Evolutionary conservation across 495 filamentous ascomycete species (phyloP).

Genomic region (Evansstolkia leycettana): DNA sequence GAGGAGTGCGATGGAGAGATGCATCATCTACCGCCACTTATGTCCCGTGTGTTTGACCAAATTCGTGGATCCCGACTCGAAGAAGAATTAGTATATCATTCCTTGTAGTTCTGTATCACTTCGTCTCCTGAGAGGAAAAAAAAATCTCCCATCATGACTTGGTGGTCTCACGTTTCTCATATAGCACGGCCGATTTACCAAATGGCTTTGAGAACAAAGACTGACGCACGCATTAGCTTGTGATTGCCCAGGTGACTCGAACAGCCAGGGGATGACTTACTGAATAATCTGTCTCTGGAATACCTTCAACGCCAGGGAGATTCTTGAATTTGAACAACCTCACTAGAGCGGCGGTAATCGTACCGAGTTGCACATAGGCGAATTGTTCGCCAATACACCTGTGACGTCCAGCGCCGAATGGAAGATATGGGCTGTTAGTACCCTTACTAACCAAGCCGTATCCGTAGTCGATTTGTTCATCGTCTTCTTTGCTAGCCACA

Average conservation of each 20-base stretch:
- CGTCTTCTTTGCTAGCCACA: slow-evolving; percentile 18
- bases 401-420: slow-evolving; percentile 44
- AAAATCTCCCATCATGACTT: slow-evolving; percentile 17
- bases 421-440: slow-evolving; percentile 41
- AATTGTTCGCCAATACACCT: slow-evolving; percentile 47
- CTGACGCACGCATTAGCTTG: slow-evolving; percentile 11
- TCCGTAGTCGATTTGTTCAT: slow-evolving; percentile 36
- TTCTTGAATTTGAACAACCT: slow-evolving; percentile 31
- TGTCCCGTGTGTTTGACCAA: too few relatives aligned
- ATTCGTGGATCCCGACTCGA: too few relatives aligned
- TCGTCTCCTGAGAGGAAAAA: not conserved
- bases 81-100: not conserved
- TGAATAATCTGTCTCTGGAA: slow-evolving; percentile 40
- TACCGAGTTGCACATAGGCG: slow-evolving; percentile 39
- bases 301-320: slow-evolving; percentile 12
- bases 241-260: not conserved
- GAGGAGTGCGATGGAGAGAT: slow-evolving; percentile 14
- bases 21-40: too few relatives aligned
- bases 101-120: too few relatives aligned
- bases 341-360: slow-evolving; percentile 35
- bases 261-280: slow-evolving; percentile 13
- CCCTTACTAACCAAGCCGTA: slow-evolving; percentile 38
- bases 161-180: slow-evolving; percentile 23
- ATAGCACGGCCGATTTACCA: slow-evolving; percentile 29
- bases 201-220: slow-evolving; percentile 41